Evolutionary conservation across 2,329 filamentous ascomycete genomes (phyloP).

Genomic region (Arthrobotrys pseudoclavata): DNA sequence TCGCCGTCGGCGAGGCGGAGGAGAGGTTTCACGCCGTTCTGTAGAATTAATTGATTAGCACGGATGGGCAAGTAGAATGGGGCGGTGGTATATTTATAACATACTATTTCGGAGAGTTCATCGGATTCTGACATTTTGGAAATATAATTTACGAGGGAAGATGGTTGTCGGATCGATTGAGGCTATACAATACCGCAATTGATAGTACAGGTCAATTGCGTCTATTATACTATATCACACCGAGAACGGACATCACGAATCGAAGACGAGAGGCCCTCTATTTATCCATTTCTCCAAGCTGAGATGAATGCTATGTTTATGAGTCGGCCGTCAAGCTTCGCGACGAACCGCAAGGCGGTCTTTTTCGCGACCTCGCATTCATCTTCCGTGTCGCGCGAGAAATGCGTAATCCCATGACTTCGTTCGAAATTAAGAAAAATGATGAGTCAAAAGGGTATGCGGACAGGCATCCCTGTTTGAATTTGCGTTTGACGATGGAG

Average conservation of each 20-base stretch:
- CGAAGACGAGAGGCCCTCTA: neutral
- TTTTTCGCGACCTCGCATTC: neutral
- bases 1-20: conserved; percentile 60
- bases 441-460: neutral
- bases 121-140: conserved; percentile 55
- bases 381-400: neutral
- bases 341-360: conserved; percentile 5
- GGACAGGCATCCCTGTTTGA: neutral
- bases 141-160: neutral
- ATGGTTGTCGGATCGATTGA: neutral
- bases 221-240: neutral
- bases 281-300: conserved; percentile 7
- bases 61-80: no score
- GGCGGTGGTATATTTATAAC: neutral
- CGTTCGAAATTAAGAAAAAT: conserved; percentile 7
- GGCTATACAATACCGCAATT: neutral
- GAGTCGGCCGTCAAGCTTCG: neutral
- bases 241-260: neutral
- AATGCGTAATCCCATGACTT: conserved; percentile 55
- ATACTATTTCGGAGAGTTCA: conserved; percentile 60
- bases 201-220: neutral
- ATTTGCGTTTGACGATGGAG: neutral
- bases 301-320: neutral
- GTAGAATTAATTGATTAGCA: neutral
- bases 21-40: conserved; percentile 62